These are phyloP conservation scores for Lycium ferocissimum DNA, from an alignment of 257 asterid species.

Conservation along the genomic window DNA sequence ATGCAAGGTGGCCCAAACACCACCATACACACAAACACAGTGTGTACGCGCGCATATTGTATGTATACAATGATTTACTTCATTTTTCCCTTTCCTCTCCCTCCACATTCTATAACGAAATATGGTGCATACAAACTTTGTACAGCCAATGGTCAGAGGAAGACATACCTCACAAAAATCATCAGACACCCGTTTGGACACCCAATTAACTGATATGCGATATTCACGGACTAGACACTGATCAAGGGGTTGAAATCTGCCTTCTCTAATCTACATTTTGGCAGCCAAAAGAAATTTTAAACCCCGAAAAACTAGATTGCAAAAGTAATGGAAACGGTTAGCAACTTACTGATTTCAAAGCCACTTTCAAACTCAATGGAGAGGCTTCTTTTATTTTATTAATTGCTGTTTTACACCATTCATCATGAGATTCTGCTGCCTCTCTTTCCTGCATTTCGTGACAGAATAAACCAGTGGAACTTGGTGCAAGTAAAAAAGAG, in stretches of 20 bases:
- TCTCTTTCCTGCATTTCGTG: constrained; percentile 56
- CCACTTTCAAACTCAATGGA: constrained; percentile 90
- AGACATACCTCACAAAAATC: constrained; percentile 73
- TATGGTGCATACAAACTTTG: neutral
- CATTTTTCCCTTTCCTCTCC: neutral
- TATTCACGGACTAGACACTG: constrained; percentile 88
- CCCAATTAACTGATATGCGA: constrained; percentile 71
- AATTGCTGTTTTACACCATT: constrained; percentile 51
- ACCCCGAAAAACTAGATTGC: neutral
- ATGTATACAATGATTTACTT: neutral
- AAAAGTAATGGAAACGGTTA: constrained; percentile 18
- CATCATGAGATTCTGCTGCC: constrained; percentile 58
- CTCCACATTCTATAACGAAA: constrained; percentile 1
- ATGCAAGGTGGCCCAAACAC: neutral
- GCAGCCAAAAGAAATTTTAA: constrained; percentile 30
- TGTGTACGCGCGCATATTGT: neutral
- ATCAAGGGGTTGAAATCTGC: constrained; percentile 92
- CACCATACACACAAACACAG: neutral
- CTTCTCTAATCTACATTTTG: constrained; percentile 77
- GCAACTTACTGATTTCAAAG: constrained; percentile 88
- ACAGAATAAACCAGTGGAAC: constrained; percentile 12
- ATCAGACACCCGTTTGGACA: constrained; percentile 63
- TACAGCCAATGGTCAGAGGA: constrained; percentile 22
- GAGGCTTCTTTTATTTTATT: constrained; percentile 78
- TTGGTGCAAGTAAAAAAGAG: constrained; percentile 12